Base-by-base conservation (phyloP, 2,329 filamentous ascomycete species). In the Cyclaneusma minus region DNA sequence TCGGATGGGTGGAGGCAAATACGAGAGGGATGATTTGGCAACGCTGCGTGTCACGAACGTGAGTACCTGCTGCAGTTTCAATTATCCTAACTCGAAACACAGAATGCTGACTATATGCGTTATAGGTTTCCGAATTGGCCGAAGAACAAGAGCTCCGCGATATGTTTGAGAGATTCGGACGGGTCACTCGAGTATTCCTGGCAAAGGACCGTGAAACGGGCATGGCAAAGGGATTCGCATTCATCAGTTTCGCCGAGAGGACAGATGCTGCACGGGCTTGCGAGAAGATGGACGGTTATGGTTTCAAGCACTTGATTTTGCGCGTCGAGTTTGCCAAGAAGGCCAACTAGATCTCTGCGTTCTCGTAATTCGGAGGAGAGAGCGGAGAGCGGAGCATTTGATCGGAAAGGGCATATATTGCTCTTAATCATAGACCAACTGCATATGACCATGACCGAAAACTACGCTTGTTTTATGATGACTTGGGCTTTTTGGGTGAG, bases 21-120 rank as follows among this genome's bases (percentile, higher is more conserved):
- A 77, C 39, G 89, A 98, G 61, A 69, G 91, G 51, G 89, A 98
- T 59, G 89, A 98, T 57, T 58, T 94, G 47, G 89, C 89, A 34
- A 98, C 89, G 33, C 71, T 98, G 49, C 75, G 89, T 55, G 89
- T 98, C 43, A 98, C 89, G 43, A 98, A 98, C 63, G 89, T 93
- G 53, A 60, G 80, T 73, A n/a, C n/a, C n/a, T n/a, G n/a, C n/a
- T n/a, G n/a, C n/a, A n/a, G n/a, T 36, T 31, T 30, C 14, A 18
- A 3, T 6, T 21, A 12, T 3, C 18, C 7, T n/a, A 8, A 14
- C 8, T 5, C n/a, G 8, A 8, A 16, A 5, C 25, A 20, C n/a
- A 25, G 21, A 16, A 17, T 3, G 16, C 14, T 21, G 14, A 19
- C 35, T 42, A 41, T 20, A 14, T 29, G 27, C 23, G 32, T 21